A percentile compares a stretch with the other conserved stretches of the same genome.
Evolutionary conservation across 306 rosid species (phyloP).

Genomic region (Dryas drummondii): DNA sequence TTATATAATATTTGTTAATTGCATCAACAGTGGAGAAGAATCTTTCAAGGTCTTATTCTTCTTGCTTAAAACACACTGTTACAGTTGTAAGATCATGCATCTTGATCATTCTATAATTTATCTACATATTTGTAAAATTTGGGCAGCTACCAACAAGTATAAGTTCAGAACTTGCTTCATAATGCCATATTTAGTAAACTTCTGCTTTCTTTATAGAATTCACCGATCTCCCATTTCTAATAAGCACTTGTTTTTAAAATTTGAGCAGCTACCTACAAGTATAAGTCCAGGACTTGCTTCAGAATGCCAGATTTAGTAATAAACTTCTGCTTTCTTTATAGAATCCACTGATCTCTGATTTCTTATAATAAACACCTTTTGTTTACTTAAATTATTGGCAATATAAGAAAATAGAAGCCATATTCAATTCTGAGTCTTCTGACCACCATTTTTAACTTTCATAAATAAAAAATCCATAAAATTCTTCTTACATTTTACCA

Average conservation of each 20-base stretch:
- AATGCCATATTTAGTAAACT: neutral
- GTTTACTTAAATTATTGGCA: too few relatives aligned
- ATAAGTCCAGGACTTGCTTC: too few relatives aligned
- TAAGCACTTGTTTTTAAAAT: neutral
- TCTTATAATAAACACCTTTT: too few relatives aligned
- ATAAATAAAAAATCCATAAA: neutral
- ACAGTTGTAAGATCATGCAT: neutral
- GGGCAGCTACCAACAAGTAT: neutral
- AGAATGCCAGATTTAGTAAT: too few relatives aligned
- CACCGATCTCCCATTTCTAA: neutral
- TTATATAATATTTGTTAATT: neutral
- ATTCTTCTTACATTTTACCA: neutral
- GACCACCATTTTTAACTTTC: neutral
- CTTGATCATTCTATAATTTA: neutral
- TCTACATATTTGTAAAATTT: neutral
- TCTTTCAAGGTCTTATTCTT: neutral
- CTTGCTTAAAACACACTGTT: neutral
- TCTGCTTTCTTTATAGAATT: neutral
- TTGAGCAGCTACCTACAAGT: too few relatives aligned
- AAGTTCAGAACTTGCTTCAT: neutral
- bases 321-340: too few relatives aligned
- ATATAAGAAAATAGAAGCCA: neutral
- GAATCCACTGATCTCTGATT: too few relatives aligned
- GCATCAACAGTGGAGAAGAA: neutral
- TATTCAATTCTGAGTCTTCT: neutral